A percentile compares a stretch with the other conserved stretches of the same genome.
Evolutionary conservation across 2,329 filamentous ascomycete species (phyloP).

Genomic region (Cytospora piceicola): DNA sequence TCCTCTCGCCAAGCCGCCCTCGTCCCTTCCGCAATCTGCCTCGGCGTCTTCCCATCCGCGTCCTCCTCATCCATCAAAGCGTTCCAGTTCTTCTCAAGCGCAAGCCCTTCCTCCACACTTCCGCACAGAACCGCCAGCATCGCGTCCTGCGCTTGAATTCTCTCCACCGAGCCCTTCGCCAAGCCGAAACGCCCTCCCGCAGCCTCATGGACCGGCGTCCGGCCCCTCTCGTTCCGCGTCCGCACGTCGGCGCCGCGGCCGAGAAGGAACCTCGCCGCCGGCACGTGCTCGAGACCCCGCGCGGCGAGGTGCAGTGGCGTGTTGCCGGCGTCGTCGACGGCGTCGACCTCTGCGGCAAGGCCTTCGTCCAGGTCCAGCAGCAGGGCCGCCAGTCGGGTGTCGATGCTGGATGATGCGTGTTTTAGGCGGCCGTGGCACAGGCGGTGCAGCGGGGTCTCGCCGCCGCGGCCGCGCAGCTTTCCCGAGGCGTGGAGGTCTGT

Average conservation of each 20-base stretch:
- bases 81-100: not conserved
- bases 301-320: constrained; percentile 3
- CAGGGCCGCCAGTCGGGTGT: not conserved
- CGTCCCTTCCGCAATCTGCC: not conserved
- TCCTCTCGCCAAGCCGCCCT: not conserved
- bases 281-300: not conserved
- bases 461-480: not conserved
- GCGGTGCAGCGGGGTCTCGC: not conserved
- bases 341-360: not conserved
- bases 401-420: not conserved
- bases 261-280: not conserved
- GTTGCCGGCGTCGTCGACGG: not conserved
- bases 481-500: not conserved
- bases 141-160: not conserved
- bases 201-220: not conserved
- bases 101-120: not conserved
- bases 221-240: not conserved
- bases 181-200: not conserved
- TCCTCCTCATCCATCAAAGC: not conserved
- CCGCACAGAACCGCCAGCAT: not conserved
- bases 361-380: not conserved
- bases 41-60: not conserved
- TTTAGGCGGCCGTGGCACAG: not conserved
- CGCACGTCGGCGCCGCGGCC: not conserved
- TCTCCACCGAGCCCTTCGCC: not conserved